Evolutionary conservation across 371 early-diverging fungal genomes (phyloP), one percentile per base, ranked within the genome.

Genomic region (Apophysomyces variabilis): DNA sequence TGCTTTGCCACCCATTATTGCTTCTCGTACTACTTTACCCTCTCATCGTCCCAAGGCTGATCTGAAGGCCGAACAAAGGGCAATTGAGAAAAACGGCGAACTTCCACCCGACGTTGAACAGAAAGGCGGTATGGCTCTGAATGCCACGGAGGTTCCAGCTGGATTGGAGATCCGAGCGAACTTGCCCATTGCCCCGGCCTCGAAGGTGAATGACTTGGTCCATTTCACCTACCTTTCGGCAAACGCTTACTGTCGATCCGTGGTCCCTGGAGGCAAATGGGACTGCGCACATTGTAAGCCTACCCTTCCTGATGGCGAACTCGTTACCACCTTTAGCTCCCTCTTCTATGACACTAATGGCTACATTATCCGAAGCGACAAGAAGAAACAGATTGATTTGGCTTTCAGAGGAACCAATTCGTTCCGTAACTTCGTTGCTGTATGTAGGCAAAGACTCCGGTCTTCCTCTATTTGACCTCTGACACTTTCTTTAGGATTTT

Each of bases 381-480:
- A 18, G 3, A 57, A 65, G 14, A 61, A 72, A 56, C 60, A 63
- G 8, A 69, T 75, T 7, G 60, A 75, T 26, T 43, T 75, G 60
- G 65, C 58, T 1, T 75, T 72, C 58, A 62, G 72, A 41, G 75
- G 75, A 7, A 70, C 70, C 1, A 61, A 60, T n/a, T 70, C 70
- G 21, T 46, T 65, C 44, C 32, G 58, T 45, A 70, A 63, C 46
- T 16, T 50, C 12, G 38, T 70, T 16, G 38, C 71, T 58, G 73
- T 67, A 41, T 64, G 62, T 69, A 36, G 0, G 32, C 32, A 26
- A 26, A 26, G 32, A 26, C 32, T 26, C 32, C 32, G 3, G 32
- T 26, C 35, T 7, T 8, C 11, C 7, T 4, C 9, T 32, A 4
- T 11, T 54, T 35, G n/a, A n/a, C 8, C 9, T 39, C 39, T 32